phyloP scores from a whole-genome alignment of 2,329 filamentous ascomycete species.

The Phaeosphaeriaceae sp. region DNA sequence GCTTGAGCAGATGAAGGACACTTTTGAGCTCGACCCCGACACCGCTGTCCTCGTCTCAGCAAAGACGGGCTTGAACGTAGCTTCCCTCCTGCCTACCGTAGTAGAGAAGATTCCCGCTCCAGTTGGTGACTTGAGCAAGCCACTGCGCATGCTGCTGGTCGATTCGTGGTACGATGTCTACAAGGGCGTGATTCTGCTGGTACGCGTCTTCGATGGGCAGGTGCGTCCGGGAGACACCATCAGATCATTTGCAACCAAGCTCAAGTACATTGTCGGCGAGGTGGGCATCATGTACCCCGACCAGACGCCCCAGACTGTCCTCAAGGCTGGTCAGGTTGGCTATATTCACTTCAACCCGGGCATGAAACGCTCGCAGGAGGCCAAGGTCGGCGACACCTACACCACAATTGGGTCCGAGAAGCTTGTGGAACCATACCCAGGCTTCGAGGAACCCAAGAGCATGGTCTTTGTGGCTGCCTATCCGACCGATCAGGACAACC shows the following conservation, averaged over 20 bases:
- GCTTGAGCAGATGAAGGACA: conserved; percentile 82
- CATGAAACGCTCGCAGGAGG: conserved; percentile 96
- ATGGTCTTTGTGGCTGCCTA: conserved; percentile 99
- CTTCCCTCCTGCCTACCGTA: conserved; percentile 81
- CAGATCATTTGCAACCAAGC: conserved; percentile 85
- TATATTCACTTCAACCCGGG: conserved; percentile 98
- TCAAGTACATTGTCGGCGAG: conserved; percentile 92
- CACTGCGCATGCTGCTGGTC: conserved; percentile 84
- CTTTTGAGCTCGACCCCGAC: conserved; percentile 85
- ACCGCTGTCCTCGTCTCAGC: conserved; percentile 83
- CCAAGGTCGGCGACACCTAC: conserved; percentile 94
- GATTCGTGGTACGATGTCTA: conserved; percentile 99
- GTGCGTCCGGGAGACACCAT: conserved; percentile 84
- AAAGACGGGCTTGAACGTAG: conserved; percentile 91
- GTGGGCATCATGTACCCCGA: conserved; percentile 96
- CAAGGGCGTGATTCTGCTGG: conserved; percentile 88
- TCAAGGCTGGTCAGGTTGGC: conserved; percentile 92
- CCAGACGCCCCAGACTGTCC: conserved; percentile 78
- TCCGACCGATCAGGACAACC: conserved; percentile 88
- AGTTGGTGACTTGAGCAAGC: conserved; percentile 73
- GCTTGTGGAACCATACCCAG: conserved; percentile 80
- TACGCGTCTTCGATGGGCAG: conserved; percentile 88
- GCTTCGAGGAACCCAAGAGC: conserved; percentile 95
- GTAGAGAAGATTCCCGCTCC: conserved; percentile 86
- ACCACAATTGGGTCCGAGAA: conserved; percentile 81